Base-by-base conservation (phyloP, 1,284 basidiomycete genomes). In the Ceraceosorus guamensis region DNA sequence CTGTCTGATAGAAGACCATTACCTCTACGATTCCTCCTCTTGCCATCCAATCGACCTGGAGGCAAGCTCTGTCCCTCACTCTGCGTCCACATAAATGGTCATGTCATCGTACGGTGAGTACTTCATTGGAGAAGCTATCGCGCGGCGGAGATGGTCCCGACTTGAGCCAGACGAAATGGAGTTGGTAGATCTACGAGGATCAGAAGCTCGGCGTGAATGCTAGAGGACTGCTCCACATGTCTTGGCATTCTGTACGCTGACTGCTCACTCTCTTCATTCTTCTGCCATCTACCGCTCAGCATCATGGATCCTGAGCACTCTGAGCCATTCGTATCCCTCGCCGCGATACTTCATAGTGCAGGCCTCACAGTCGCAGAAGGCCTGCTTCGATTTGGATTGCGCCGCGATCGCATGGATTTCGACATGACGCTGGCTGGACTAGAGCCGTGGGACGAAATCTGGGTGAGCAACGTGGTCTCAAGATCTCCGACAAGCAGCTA, bases 221-320 rank as follows among this genome's bases (percentile, higher is more conserved):
- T n/a, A n/a, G n/a, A n/a, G 37, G 37, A 8, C 37, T 41, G 37
- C 37, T n/a, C 8, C 37, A 41, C n/a, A 8, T 41, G 37, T 41
- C 37, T 8, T n/a, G n/a, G 37, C 37, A n/a, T n/a, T n/a, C n/a
- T n/a, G n/a, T n/a, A n/a, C n/a, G n/a, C n/a, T n/a, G n/a, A n/a
- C n/a, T n/a, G n/a, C n/a, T n/a, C n/a, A n/a, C n/a, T n/a, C n/a
- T n/a, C n/a, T n/a, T n/a, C n/a, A n/a, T 41, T 8, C 37, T 8
- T n/a, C 8, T 41, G 37, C 37, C n/a, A 8, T 8, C 37, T 8
- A 8, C n/a, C 37, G 37, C 37, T 8, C 37, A 41, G 37, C 6
- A 53, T 53, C 3, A 24, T 53, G 8, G 52, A 53, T 46, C 52
- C 52, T 7, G 52, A 53, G 48, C 45, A 53, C 31, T 24, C 24